Percentiles rank a stretch among this genome's conserved stretches.
These are phyloP conservation scores for Bipolaris zeicola DNA, from an alignment of 2,329 filamentous ascomycete species.

Conservation along the genomic window DNA sequence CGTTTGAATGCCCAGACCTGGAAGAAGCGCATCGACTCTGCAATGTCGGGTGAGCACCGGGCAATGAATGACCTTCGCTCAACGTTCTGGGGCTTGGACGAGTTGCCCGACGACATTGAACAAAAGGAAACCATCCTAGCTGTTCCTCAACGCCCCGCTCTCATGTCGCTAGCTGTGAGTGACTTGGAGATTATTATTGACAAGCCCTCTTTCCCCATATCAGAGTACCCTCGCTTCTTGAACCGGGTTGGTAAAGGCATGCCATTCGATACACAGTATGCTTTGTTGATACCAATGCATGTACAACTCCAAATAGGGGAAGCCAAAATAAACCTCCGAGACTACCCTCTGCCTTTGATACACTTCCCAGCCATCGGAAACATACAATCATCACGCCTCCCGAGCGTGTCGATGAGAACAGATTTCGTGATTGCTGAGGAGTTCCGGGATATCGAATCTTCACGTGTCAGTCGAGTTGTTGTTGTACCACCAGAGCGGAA, in stretches of 20 bases:
- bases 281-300: conserved; percentile 86
- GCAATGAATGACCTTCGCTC: conserved; percentile 80
- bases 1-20: conserved; percentile 86
- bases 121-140: conserved; percentile 85
- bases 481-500: conserved; percentile 74
- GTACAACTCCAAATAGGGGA: conserved; percentile 90
- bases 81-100: conserved; percentile 81
- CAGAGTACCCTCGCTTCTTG: conserved; percentile 81
- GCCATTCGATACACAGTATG: conserved; percentile 88
- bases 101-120: conserved; percentile 78
- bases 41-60: conserved; percentile 69
- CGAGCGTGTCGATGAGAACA: conserved; percentile 82
- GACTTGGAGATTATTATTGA: conserved; percentile 86
- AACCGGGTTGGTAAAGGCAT: conserved; percentile 95
- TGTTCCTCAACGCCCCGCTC: conserved; percentile 80
- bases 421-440: conserved; percentile 98
- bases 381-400: conserved; percentile 77
- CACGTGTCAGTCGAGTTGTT: conserved; percentile 78
- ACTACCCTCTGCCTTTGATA: conserved; percentile 90
- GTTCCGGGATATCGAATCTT: conserved; percentile 79
- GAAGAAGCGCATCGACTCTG: conserved; percentile 86
- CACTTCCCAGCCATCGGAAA: conserved; percentile 85
- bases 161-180: conserved; percentile 79
- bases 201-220: conserved; percentile 87
- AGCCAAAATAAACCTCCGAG: conserved; percentile 80